These are phyloP conservation scores for Venturiaceae sp. DNA, from an alignment of 2,329 filamentous ascomycete species.

Conservation along the genomic window DNA sequence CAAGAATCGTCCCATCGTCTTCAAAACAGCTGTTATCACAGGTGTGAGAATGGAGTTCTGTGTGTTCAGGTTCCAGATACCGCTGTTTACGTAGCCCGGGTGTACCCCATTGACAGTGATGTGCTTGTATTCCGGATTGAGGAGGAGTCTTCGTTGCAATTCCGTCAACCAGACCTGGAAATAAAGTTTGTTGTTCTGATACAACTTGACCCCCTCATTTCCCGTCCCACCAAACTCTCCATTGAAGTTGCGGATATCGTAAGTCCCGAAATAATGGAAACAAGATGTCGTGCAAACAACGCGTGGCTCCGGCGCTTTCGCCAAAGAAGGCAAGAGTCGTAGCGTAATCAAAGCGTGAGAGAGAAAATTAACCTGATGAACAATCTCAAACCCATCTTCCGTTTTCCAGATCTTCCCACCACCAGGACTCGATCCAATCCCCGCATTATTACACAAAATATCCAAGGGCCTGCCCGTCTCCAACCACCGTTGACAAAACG, in stretches of 20 bases:
- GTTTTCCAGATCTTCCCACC: conserved; percentile 11
- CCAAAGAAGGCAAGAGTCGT: conserved; percentile 17
- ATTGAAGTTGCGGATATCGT: conserved; percentile 18
- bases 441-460: conserved; percentile 23
- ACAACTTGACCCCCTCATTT: conserved; percentile 11
- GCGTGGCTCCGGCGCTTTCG: conserved; percentile 15
- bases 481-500: conserved; percentile 18
- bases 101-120: conserved; percentile 22
- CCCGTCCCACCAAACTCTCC: conserved; percentile 6
- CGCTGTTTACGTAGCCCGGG: conserved; percentile 21
- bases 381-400: conserved; percentile 21
- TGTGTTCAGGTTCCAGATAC: conserved; percentile 20
- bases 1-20: conserved; percentile 9
- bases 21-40: conserved; percentile 15
- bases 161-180: conserved; percentile 24
- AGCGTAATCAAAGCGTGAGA: conserved; percentile 21
- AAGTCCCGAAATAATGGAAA: conserved; percentile 19
- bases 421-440: conserved; percentile 13
- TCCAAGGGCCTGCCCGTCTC: conserved; percentile 16
- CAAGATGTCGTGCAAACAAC: conserved; percentile 21
- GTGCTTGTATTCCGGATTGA: conserved; percentile 14
- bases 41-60: conserved; percentile 19
- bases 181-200: conserved; percentile 24
- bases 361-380: conserved; percentile 24
- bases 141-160: conserved; percentile 17